A percentile compares a stretch with the other conserved stretches of the same genome.
Conservation (phyloP, 2,329 filamentous ascomycete genomes). For the Rhynchosporium secalis region DNA sequence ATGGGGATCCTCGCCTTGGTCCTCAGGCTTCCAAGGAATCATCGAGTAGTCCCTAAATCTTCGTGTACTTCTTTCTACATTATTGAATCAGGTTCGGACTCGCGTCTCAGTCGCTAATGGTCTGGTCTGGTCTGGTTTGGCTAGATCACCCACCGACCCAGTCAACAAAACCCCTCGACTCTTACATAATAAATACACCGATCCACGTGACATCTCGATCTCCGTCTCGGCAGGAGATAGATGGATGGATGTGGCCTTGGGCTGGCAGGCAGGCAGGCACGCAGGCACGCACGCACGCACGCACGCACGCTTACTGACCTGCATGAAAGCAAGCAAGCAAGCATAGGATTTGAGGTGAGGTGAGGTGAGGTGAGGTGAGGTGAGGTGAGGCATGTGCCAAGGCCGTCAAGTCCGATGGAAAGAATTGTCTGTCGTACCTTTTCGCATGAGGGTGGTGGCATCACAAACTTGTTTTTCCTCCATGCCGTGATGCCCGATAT, state of each 20-base stretch:
- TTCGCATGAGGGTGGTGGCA: slow-evolving; percentile 13
- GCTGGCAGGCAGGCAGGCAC: not conserved
- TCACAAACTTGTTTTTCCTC: slow-evolving; percentile 15
- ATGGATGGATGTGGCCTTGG: not conserved
- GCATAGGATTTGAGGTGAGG: slow-evolving; percentile 8
- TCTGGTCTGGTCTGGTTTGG: slow-evolving; percentile 18
- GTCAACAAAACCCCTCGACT: slow-evolving; percentile 4
- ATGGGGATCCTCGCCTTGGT: slow-evolving; percentile 13
- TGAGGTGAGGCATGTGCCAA: slow-evolving; percentile 17
- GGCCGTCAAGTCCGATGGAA: slow-evolving; percentile 19
- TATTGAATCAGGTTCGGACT: slow-evolving; percentile 4
- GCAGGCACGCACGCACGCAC: not conserved
- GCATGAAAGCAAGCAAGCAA: not conserved
- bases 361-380: slow-evolving; percentile 2
- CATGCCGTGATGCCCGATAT: slow-evolving; percentile 25
- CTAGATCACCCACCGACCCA: slow-evolving; percentile 12
- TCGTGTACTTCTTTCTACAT: not conserved
- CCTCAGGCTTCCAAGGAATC: slow-evolving; percentile 13
- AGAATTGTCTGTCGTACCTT: slow-evolving; percentile 13
- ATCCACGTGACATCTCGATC: slow-evolving; percentile 10
- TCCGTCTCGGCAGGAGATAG: slow-evolving; percentile 2
- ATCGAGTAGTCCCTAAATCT: no score
- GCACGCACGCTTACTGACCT: slow-evolving; percentile 12
- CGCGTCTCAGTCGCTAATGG: slow-evolving; percentile 18
- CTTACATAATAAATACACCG: slow-evolving; percentile 16